Evolutionary conservation across 2,329 filamentous ascomycete species (phyloP).

Genomic region (Pestalotiopsis sp.): DNA sequence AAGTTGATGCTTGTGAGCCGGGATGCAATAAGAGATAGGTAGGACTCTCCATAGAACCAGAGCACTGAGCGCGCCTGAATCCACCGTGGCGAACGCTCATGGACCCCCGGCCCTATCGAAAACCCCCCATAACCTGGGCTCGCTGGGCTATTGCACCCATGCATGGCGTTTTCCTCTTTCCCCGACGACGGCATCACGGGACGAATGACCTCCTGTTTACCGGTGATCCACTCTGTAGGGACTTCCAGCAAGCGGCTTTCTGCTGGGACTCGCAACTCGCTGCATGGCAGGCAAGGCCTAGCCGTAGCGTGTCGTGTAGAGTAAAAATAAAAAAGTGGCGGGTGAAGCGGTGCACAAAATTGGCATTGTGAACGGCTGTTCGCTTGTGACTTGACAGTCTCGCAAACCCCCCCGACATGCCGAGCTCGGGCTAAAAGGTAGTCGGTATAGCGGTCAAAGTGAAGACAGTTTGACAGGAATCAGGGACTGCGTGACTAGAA

Average conservation of each 20-base stretch:
- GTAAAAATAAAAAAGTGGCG: background rate
- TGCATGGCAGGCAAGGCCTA: background rate
- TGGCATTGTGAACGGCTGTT: background rate
- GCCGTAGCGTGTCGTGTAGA: background rate
- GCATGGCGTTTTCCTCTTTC: conserved; percentile 13
- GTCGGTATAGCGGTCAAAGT: background rate
- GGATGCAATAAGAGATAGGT: conserved; percentile 7
- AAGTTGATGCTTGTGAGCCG: conserved; percentile 12
- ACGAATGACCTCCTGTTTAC: background rate
- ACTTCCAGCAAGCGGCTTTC: background rate
- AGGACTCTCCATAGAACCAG: conserved; percentile 8
- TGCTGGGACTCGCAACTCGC: background rate
- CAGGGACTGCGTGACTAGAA: background rate
- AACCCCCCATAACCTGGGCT: conserved; percentile 9
- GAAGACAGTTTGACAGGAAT: background rate
- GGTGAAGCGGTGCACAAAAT: background rate
- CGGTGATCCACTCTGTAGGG: background rate
- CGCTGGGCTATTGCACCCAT: conserved; percentile 13
- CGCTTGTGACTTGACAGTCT: background rate
- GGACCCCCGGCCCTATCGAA: conserved; percentile 3
- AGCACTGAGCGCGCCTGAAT: conserved; percentile 30
- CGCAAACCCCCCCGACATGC: background rate
- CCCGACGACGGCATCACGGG: conserved; percentile 9
- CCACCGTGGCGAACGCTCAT: conserved; percentile 9
- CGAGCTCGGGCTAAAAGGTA: background rate